Percentiles rank a stretch among this genome's conserved stretches.
Conservation (phyloP, 495 filamentous ascomycete species). For the Xeromyces bisporus region DNA sequence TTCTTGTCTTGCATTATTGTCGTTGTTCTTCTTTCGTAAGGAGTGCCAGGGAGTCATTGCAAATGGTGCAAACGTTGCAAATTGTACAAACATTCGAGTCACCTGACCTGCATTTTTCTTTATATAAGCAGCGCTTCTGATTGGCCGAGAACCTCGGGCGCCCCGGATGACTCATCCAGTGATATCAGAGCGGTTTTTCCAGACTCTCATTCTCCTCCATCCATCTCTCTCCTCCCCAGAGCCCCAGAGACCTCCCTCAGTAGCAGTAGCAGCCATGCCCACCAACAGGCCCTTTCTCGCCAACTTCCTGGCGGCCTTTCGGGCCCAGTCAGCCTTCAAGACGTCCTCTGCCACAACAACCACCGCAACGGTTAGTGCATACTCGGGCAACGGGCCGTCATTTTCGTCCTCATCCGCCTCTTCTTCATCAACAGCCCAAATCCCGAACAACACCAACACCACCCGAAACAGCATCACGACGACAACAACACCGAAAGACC, state of each 20-base stretch:
- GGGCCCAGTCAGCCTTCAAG: conserved; percentile 39
- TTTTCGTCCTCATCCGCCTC: conserved; percentile 9
- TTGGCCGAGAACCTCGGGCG: too few species aligned
- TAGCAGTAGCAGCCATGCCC: too few species aligned
- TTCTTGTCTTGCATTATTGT: too few species aligned
- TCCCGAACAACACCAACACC: conserved; percentile 23
- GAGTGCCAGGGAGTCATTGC: too few species aligned
- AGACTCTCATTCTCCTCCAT: conserved; percentile 7
- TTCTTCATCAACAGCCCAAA: conserved; percentile 18
- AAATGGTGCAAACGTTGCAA: too few species aligned
- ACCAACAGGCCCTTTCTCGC: conserved; percentile 73
- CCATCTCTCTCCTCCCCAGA: conserved; percentile 7
- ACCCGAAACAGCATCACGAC: conserved; percentile 27
- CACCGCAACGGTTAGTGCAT: conserved; percentile 7
- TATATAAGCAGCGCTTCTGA: too few species aligned
- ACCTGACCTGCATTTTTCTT: too few species aligned
- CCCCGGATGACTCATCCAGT: too few species aligned
- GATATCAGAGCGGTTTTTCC: too few species aligned
- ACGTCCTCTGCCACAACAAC: conserved; percentile 17
- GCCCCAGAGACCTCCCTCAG: too few species aligned
- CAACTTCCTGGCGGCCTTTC: conserved; percentile 75
- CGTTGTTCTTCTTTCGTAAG: too few species aligned
- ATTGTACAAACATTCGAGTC: too few species aligned
- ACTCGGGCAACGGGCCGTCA: conserved; percentile 14
- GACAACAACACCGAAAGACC: conserved; percentile 14